Conservation (phyloP, 495 filamentous ascomycete genomes). For the Aspergillus egyptiacus region DNA sequence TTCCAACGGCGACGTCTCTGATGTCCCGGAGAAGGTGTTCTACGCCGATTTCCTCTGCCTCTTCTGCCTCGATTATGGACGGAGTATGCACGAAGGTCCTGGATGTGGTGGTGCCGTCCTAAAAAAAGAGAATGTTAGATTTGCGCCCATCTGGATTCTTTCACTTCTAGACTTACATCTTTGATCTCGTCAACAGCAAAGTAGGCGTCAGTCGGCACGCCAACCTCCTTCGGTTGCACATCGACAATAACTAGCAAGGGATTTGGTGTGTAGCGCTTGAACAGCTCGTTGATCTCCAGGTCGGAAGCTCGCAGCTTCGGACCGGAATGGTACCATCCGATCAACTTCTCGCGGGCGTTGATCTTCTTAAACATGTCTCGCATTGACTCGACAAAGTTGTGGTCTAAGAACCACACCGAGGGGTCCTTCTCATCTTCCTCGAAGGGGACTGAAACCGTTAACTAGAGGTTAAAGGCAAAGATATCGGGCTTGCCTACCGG, state of each 20-base stretch:
- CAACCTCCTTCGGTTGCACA: slow-evolving; percentile 96
- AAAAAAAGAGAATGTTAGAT: slow-evolving; percentile 1
- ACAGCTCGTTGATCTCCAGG: slow-evolving; percentile 98
- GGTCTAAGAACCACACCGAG: slow-evolving; percentile 97
- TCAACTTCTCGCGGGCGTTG: slow-evolving; percentile 96
- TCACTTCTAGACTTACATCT: slow-evolving; percentile 61
- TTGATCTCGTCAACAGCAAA: slow-evolving; percentile 99
- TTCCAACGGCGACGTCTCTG: slow-evolving; percentile 93
- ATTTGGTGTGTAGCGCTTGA: slow-evolving; percentile 98
- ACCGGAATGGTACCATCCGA: slow-evolving; percentile 99
- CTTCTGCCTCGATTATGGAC: slow-evolving; percentile 96
- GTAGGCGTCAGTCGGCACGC: slow-evolving; percentile 97
- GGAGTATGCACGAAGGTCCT: slow-evolving; percentile 99
- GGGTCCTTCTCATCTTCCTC: slow-evolving; percentile 98
- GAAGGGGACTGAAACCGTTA: slow-evolving; percentile 68
- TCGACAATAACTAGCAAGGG: slow-evolving; percentile 96
- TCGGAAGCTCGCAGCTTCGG: slow-evolving; percentile 95
- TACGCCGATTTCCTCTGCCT: slow-evolving; percentile 97
- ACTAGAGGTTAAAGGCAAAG: neutral
- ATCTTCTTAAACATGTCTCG: slow-evolving; percentile 99
- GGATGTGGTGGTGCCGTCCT: slow-evolving; percentile 96
- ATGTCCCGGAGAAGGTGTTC: slow-evolving; percentile 98
- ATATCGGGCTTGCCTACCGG: slow-evolving; percentile 56
- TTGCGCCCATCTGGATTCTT: neutral
- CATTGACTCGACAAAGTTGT: slow-evolving; percentile 99